Conservation (phyloP, 2,329 filamentous ascomycete genomes). For the Fusarium globosum region DNA sequence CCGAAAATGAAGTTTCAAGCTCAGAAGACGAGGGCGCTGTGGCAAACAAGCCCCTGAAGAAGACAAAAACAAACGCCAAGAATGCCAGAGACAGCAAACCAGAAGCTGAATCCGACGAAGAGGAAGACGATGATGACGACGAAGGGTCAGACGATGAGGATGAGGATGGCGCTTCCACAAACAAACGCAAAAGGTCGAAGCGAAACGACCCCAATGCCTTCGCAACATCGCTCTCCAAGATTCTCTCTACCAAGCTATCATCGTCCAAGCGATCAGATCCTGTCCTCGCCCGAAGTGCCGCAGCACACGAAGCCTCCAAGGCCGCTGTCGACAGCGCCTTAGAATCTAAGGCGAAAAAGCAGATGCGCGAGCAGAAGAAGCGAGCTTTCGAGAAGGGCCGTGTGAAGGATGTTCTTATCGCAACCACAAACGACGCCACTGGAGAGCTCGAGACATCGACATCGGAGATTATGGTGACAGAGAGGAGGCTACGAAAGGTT, state of each 20-base stretch:
- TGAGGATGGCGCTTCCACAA: constrained; percentile 49
- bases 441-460: constrained; percentile 59
- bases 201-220: constrained; percentile 93
- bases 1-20: constrained; percentile 51
- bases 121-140: constrained; percentile 38
- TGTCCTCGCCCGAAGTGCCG: constrained; percentile 85
- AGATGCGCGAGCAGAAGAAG: constrained; percentile 83
- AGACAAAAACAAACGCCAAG: constrained; percentile 45
- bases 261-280: constrained; percentile 86
- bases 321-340: constrained; percentile 80
- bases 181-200: constrained; percentile 71
- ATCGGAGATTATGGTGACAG: constrained; percentile 71
- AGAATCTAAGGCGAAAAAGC: constrained; percentile 82
- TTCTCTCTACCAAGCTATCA: constrained; percentile 89
- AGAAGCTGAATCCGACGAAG: constrained; percentile 38
- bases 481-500: constrained; percentile 84
- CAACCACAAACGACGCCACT: constrained; percentile 65
- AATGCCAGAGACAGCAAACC: constrained; percentile 39
- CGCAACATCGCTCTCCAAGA: constrained; percentile 92
- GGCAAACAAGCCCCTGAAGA: constrained; percentile 46
- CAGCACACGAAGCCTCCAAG: constrained; percentile 77
- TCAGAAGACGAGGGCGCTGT: constrained; percentile 51
- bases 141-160: constrained; percentile 52
- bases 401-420: constrained; percentile 84
- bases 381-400: constrained; percentile 86